A percentile compares a stretch with the other conserved stretches of the same genome.
Evolutionary conservation across 768 basidiomycete species (phyloP).

Genomic region (Lactarius indigo): DNA sequence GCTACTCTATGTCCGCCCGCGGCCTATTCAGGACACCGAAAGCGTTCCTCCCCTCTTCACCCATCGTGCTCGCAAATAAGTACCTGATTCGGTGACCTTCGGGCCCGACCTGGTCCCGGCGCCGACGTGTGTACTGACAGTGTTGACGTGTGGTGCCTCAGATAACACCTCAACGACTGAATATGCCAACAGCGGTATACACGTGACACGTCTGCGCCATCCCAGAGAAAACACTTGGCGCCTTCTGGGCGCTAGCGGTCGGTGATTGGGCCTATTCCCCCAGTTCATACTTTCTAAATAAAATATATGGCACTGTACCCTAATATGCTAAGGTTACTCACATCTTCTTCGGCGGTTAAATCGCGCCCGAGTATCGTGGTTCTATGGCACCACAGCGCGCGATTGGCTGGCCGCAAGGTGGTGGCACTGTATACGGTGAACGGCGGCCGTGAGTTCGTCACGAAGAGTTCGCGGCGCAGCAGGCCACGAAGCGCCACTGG

Average conservation of each 20-base stretch:
- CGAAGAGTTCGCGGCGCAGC: neutral
- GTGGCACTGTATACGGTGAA: neutral
- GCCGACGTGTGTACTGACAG: neutral
- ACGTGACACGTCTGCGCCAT: neutral
- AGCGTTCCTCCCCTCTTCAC: neutral
- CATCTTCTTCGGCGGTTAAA: neutral
- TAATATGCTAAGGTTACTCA: neutral
- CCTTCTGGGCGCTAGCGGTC: neutral
- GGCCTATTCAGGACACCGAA: neutral
- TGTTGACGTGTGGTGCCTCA: neutral
- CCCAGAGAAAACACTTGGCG: neutral
- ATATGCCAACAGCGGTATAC: neutral
- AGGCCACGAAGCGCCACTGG: slow-evolving; percentile 1
- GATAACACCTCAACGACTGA: neutral
- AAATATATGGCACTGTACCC: neutral
- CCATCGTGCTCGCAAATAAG: neutral
- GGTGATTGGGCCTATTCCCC: neutral
- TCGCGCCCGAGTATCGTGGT: neutral
- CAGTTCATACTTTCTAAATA: neutral
- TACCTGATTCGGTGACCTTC: neutral
- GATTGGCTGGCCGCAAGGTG: neutral
- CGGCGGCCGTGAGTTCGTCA: neutral
- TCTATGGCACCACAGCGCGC: neutral
- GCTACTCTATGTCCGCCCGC: neutral
- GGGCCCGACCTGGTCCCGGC: neutral